A percentile compares a stretch with the other conserved stretches of the same genome.
phyloP scores from a whole-genome alignment of 2,329 filamentous ascomycete genomes.

The Fusarium sp. region DNA sequence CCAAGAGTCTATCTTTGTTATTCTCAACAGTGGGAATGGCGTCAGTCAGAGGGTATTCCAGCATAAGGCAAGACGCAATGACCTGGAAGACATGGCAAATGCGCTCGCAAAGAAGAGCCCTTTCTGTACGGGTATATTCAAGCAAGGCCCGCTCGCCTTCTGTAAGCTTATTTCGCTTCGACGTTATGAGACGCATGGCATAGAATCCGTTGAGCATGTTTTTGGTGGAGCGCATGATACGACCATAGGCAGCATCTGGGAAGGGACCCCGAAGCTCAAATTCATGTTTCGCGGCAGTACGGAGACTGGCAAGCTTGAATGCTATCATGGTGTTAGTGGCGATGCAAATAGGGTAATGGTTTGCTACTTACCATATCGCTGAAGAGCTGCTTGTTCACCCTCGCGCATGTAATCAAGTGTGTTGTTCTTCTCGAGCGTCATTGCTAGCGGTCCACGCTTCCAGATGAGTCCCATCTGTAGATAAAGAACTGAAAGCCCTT shows the following conservation, averaged over 20 bases:
- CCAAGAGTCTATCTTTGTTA: constrained; percentile 82
- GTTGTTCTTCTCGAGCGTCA: constrained; percentile 70
- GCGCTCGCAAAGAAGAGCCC: constrained; percentile 82
- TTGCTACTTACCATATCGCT: constrained; percentile 69
- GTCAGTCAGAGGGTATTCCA: constrained; percentile 93
- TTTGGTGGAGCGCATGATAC: constrained; percentile 82
- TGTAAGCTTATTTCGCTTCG: constrained; percentile 79
- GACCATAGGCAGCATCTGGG: constrained; percentile 75
- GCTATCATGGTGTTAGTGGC: constrained; percentile 50
- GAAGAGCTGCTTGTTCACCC: constrained; percentile 87
- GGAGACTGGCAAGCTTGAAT: constrained; percentile 77
- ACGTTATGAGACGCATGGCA: constrained; percentile 92
- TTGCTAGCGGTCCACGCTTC: constrained; percentile 89
- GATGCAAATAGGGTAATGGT: too few relatives aligned
- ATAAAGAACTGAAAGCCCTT: constrained; percentile 90
- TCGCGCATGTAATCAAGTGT: constrained; percentile 81
- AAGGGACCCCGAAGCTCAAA: constrained; percentile 92
- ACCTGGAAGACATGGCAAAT: constrained; percentile 91
- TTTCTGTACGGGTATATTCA: constrained; percentile 80
- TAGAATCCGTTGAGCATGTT: constrained; percentile 94
- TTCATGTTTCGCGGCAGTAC: constrained; percentile 79
- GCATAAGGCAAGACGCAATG: constrained; percentile 90
- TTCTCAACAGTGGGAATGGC: constrained; percentile 85
- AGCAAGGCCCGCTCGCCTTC: constrained; percentile 85
- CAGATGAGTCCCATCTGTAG: constrained; percentile 95